Conservation (phyloP, 2,329 filamentous ascomycete species). For the Rhinocladiella mackenziei region DNA sequence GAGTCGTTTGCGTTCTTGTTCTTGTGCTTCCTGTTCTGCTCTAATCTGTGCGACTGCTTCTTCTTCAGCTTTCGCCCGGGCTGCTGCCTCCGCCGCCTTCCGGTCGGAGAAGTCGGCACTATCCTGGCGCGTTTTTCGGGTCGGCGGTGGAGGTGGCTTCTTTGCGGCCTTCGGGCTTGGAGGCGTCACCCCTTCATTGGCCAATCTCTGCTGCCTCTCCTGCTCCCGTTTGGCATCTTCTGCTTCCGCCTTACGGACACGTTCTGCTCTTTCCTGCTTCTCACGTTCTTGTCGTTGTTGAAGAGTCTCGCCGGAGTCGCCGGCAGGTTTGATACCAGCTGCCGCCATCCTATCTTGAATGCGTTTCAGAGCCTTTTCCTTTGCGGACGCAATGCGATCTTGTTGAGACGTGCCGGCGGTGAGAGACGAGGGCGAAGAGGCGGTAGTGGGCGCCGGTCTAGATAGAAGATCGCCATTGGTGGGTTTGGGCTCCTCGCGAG, state of each 20-base stretch:
- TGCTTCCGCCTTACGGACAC: constrained; percentile 83
- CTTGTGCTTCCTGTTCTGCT: constrained; percentile 71
- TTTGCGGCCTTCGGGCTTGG: constrained; percentile 46
- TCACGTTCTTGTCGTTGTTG: constrained; percentile 86
- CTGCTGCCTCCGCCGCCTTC: constrained; percentile 51
- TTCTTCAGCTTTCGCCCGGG: constrained; percentile 59
- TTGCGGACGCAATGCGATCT: constrained; percentile 91
- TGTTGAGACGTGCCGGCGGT: constrained; percentile 84
- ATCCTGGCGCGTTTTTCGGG: constrained; percentile 63
- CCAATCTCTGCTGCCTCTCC: constrained; percentile 77
- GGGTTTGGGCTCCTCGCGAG: constrained; percentile 51
- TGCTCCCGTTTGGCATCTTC: constrained; percentile 86
- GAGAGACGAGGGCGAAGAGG: constrained; percentile 62
- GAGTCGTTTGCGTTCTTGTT: constrained; percentile 67
- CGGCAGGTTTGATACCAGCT: constrained; percentile 79
- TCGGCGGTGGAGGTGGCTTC: constrained; percentile 71
- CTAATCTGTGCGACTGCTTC: constrained; percentile 62
- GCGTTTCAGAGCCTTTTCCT: constrained; percentile 91
- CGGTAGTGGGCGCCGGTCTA: constrained; percentile 45
- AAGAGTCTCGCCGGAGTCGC: constrained; percentile 73
- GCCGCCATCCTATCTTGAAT: constrained; percentile 96
- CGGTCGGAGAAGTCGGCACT: constrained; percentile 56
- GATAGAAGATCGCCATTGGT: constrained; percentile 37
- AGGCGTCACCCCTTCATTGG: constrained; percentile 67
- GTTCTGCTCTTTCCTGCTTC: constrained; percentile 78